Conservation (phyloP, 345 rosid genomes). For the Salix purpurea region DNA sequence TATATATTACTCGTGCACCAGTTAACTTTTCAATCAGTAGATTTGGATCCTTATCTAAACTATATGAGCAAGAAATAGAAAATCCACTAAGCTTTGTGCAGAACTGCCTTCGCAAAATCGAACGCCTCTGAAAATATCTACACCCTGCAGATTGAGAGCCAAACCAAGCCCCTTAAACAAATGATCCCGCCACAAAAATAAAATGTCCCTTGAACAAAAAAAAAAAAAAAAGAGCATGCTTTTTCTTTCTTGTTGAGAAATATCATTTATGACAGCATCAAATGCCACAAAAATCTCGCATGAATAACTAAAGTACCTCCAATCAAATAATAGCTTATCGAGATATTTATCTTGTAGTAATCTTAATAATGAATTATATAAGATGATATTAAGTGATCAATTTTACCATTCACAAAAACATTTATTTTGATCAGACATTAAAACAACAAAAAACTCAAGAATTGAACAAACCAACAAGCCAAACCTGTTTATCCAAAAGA, state of each 20-base stretch:
- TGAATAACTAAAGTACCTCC: background rate
- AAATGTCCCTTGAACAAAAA: constrained; percentile 9
- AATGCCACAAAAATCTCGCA: background rate
- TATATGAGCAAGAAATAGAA: constrained; percentile 34
- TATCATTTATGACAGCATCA: too few relatives aligned
- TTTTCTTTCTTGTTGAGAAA: background rate
- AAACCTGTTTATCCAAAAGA: background rate
- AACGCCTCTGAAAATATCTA: background rate
- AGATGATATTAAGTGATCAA: background rate
- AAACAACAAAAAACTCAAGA: too few relatives aligned
- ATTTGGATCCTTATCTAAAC: constrained; percentile 29
- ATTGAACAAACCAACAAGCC: background rate
- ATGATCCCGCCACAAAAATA: constrained; percentile 12
- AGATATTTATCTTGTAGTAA: background rate
- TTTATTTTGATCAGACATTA: too few relatives aligned
- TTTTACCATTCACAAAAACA: background rate
- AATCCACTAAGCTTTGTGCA: constrained; percentile 10
- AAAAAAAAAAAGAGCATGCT: background rate
- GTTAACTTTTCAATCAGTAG: constrained; percentile 27
- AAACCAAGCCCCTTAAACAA: constrained; percentile 6
- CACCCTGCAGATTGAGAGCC: background rate
- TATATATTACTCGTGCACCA: constrained; percentile 60
- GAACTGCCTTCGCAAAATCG: constrained; percentile 9
- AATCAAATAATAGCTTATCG: background rate
- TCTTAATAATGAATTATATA: background rate